Evolutionary conservation across 2,329 filamentous ascomycete genomes (phyloP).

Genomic region (Fusarium sp.): DNA sequence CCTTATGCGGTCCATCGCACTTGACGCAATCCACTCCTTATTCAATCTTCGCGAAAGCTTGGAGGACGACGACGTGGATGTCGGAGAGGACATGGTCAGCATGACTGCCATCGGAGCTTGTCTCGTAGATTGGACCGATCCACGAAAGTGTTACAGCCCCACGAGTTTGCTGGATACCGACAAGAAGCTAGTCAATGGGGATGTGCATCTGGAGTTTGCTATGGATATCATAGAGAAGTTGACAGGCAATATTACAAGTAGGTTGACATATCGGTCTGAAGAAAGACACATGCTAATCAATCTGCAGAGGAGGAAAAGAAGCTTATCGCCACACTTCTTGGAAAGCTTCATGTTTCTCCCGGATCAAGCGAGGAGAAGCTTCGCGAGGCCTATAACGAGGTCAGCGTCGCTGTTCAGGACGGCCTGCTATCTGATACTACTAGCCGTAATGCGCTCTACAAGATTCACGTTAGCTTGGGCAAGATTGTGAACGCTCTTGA

Average conservation of each 20-base stretch:
- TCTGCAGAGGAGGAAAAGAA: slow-evolving; percentile 85
- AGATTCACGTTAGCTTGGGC: slow-evolving; percentile 74
- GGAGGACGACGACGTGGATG: slow-evolving; percentile 81
- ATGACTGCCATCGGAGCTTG: slow-evolving; percentile 83
- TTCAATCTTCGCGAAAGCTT: slow-evolving; percentile 78
- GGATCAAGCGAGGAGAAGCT: slow-evolving; percentile 71
- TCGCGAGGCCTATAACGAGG: slow-evolving; percentile 67
- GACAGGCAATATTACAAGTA: slow-evolving; percentile 75
- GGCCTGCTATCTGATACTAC: slow-evolving; percentile 71
- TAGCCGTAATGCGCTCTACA: slow-evolving; percentile 74
- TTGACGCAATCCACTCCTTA: slow-evolving; percentile 80
- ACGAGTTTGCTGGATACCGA: slow-evolving; percentile 65
- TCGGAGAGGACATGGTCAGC: slow-evolving; percentile 82
- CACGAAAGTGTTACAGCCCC: slow-evolving; percentile 77
- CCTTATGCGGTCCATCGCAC: slow-evolving; percentile 80
- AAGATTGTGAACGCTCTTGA: slow-evolving; percentile 75
- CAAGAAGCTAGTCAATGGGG: slow-evolving; percentile 76
- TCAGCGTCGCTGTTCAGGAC: slow-evolving; percentile 73
- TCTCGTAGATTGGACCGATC: slow-evolving; percentile 95
- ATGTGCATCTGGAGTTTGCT: slow-evolving; percentile 85
- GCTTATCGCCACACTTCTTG: slow-evolving; percentile 79
- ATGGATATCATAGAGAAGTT: slow-evolving; percentile 81
- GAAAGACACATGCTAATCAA: slow-evolving; percentile 46
- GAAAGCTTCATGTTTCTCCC: slow-evolving; percentile 84
- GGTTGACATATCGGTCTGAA: slow-evolving; percentile 50